Evolutionary conservation across 495 filamentous ascomycete genomes (phyloP).

Genomic region (Hypoxylon trugodes): DNA sequence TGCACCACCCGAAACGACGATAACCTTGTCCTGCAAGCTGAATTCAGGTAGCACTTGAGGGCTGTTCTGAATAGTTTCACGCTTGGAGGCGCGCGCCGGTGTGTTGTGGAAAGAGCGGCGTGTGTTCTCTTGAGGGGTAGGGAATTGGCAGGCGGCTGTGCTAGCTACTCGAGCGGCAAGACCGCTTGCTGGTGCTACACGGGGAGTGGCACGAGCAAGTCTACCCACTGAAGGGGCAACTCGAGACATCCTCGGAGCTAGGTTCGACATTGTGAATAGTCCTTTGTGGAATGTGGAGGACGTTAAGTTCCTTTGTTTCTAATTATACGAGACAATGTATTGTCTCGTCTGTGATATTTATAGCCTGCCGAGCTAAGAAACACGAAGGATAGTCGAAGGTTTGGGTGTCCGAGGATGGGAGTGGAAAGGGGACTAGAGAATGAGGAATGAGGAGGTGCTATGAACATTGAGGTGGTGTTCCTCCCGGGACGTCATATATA

Average conservation of each 20-base stretch:
- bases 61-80: neutral
- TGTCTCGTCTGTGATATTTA: conserved; percentile 9
- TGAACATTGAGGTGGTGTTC: conserved; percentile 3
- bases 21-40: conserved; percentile 76
- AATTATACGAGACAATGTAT: conserved; percentile 11
- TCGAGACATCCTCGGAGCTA: conserved; percentile 33
- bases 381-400: neutral
- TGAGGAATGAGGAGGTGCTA: conserved; percentile 5
- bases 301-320: neutral
- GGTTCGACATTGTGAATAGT: conserved; percentile 34
- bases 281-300: too few species aligned
- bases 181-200: conserved; percentile 10
- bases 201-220: conserved; percentile 29
- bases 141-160: neutral
- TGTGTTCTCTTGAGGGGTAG: conserved; percentile 11
- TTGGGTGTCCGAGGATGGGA: conserved; percentile 5
- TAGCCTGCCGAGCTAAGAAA: conserved; percentile 1
- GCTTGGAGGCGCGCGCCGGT: conserved; percentile 6
- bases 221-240: conserved; percentile 29
- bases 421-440: conserved; percentile 7
- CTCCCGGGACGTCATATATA: conserved; percentile 28
- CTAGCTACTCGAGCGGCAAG: conserved; percentile 15
- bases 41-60: conserved; percentile 72
- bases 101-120: conserved; percentile 23
- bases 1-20: conserved; percentile 80